phyloP scores from a whole-genome alignment of 2,329 filamentous ascomycete genomes.

The Ceratocystis smalleyi region DNA sequence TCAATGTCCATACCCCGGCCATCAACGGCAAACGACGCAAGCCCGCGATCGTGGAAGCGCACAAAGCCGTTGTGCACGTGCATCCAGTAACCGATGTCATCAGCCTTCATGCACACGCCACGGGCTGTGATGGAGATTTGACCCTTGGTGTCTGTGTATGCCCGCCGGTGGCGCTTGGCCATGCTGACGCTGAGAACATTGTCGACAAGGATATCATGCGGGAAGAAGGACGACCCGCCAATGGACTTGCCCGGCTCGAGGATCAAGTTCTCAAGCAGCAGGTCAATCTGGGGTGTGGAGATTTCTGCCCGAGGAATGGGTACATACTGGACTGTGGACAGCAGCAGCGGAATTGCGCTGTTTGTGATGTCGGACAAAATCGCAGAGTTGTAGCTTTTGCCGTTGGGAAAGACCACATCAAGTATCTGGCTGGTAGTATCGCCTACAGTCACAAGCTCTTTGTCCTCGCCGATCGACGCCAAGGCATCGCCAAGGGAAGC shows the following conservation, averaged over 20 bases:
- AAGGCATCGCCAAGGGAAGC: slow-evolving; percentile 30
- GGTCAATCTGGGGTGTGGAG: slow-evolving; percentile 65
- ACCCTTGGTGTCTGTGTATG: slow-evolving; percentile 45
- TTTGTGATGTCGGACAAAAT: slow-evolving; percentile 62
- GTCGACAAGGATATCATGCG: slow-evolving; percentile 61
- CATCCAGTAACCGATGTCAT: slow-evolving; percentile 83
- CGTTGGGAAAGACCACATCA: slow-evolving; percentile 50
- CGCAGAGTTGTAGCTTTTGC: slow-evolving; percentile 49
- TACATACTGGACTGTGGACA: slow-evolving; percentile 68
- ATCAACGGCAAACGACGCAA: slow-evolving; percentile 74
- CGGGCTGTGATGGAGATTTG: slow-evolving; percentile 47
- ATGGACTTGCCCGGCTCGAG: slow-evolving; percentile 74
- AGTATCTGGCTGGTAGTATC: slow-evolving; percentile 52
- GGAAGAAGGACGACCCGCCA: slow-evolving; percentile 77
- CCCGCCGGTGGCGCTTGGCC: slow-evolving; percentile 1
- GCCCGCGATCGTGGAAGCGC: slow-evolving; percentile 63
- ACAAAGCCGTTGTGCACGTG: slow-evolving; percentile 62
- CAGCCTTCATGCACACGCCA: slow-evolving; percentile 74
- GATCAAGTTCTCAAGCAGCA: slow-evolving; percentile 79
- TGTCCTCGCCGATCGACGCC: slow-evolving; percentile 52
- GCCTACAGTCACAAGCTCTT: slow-evolving; percentile 54
- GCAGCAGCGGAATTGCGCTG: slow-evolving; percentile 62
- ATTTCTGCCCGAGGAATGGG: slow-evolving; percentile 86
- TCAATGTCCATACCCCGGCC: slow-evolving; percentile 75
- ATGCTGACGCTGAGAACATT: slow-evolving; percentile 74